Evolutionary conservation across 768 basidiomycete species (phyloP), one percentile per base, ranked within the genome.

Genomic region (Trametes punicea): DNA sequence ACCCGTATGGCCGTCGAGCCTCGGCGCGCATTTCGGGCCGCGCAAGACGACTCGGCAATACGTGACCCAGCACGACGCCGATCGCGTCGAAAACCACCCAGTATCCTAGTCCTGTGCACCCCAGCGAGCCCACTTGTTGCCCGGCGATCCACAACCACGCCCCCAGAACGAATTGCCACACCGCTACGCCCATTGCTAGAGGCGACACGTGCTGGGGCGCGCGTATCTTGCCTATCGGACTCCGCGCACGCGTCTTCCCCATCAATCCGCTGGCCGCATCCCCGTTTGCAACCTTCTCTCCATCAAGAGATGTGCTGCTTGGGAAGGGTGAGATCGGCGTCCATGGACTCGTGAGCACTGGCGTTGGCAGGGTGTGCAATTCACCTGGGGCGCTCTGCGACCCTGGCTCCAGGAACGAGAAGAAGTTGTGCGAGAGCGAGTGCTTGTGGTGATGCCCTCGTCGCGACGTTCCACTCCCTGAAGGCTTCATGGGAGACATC

Each of bases 71-170:
- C 18, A 69, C 83, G 4, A 96, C 80, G 0, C 95, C 95, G 59
- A 94, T 76, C 3, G 93, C 82, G 68, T 98, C 96, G 66, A 98
- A 99, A 1, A 98, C 93, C 21, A 96, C 84, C 85, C 96, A 89
- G 67, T 99, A 99, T 0, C 96, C 97, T 16, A 99, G 70, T 0
- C 93, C 97, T 1, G 96, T 96, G 52, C 88, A 85, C 7, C 88
- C 79, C 26, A 98, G 73, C 45, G 92, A 93, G 16, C 94, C 94
- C 20, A 84, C 81, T 57, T 87, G 84, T 70, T 99, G 97, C 1
- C 94, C 95, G 21, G 77, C 78, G 0, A 93, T 86, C 97, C 97
- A 99, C 8, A 98, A 59, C 65, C 79, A 82, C 2, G 83, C 84
- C 0, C 90, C 90, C 2, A 90, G 71, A 3, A 79, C 60, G 51